Base-by-base conservation (phyloP, 176 grass and related monocot species). In the Oryza glaberrima region DNA sequence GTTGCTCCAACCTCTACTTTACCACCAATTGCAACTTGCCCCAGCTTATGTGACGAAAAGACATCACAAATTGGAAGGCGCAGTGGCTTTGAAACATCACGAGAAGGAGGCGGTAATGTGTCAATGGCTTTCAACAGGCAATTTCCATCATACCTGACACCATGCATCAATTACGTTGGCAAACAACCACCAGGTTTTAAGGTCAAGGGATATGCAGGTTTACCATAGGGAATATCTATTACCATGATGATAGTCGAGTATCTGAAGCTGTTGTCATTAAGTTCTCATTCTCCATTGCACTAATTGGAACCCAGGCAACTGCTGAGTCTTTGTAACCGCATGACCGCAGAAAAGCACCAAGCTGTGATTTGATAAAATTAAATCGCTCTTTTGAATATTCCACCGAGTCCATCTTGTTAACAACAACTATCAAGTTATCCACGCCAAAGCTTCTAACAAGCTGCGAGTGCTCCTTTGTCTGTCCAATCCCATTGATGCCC, bases 321-420 rank as follows among this genome's bases (percentile, higher is more conserved):
- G 80, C 79, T 2, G 87, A 90, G 20, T 94, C 93, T 85, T 94
- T 95, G 60, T 94, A 98, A 46, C 93, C 93, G 88, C 96, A 98
- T 28, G 91, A 92, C 15, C 87, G 85, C 81, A 98, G 89, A 85
- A 95, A 98, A 73, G 78, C 28, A 14, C 87, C 85, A 44, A 98
- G 87, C 77, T 94, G 89, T 3, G 73, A 87, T 82, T 90, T 90
- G 34, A 98, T 74, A 69, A 74, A 87, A 82, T 85, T 65, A 86
- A 98, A 95, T 35, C 89, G 85, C 1, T 95, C 82, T n/a, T 87
- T 84, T 3, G 87, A 94, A 82, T 86, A 95, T 74, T 86, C 82
- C 47, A 95, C 91, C 4, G 47, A 54, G 86, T 98, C 95, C 91
- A 98, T 92, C 79, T 98, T 98, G 82, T 98, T 98, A 74, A 98